Base-by-base conservation (phyloP, 2,329 filamentous ascomycete genomes). In the Botrytis sinoallii region DNA sequence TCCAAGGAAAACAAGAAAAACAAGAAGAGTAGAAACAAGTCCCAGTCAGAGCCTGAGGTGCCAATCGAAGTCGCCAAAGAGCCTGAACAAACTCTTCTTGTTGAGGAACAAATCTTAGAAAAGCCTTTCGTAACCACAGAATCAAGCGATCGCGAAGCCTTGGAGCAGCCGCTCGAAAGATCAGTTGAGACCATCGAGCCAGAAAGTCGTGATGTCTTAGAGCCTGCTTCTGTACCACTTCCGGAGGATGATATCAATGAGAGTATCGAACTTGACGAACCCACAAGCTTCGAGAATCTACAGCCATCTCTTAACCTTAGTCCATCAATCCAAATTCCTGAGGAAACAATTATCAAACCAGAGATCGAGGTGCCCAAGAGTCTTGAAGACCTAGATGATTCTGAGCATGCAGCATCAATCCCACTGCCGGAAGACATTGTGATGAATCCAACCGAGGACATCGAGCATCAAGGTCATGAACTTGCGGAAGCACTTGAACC, bases 401-500 rank as follows among this genome's bases (percentile, higher is more conserved):
- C 29, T 42, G 66, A 69, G 38, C n/a, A 69, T 44, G 66, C 52
- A 29, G 66, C 66, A 32, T 69, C 18, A 1, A 69, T 69, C 25
- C 66, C 35, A 25, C 48, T 61, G 12, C 32, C 66, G 6, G 71
- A 69, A 25, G 46, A 60, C 18, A 35, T 7, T n/a, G 9, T 71
- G 10, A 44, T 64, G 40, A 48, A 42, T 35, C 7, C 10, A n/a
- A 14, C 2, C n/a, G 70, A 66, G 22, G 22, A 64, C 29, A 29
- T 25, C 35, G n/a, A 72, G 22, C 38, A 20, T 25, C 20, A 32
- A n/a, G 65, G 20, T 22, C 10, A 4, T 29, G 70, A 46, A 44
- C 0, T 12, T 29, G 29, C 2, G 18, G 22, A 72, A 35, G 18
- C 18, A 20, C 18, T 12, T 64, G 32, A 12, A 25, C 42, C 57